phyloP scores from a whole-genome alignment of 352 stramenopile species.

The Pseudoperonospora humuli region DNA sequence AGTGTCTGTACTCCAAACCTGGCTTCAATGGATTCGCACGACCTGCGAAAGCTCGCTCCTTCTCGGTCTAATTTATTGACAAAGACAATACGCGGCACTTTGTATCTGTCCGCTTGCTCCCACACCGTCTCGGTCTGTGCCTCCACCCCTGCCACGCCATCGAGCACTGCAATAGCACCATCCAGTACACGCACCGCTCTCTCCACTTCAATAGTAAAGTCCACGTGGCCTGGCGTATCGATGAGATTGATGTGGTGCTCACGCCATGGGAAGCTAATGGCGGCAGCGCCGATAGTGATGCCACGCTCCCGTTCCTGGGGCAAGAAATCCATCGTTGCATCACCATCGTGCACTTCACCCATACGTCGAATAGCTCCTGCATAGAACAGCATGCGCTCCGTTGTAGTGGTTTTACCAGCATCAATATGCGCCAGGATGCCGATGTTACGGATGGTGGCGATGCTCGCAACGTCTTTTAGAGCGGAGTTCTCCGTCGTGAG shows the following conservation, averaged over 20 bases:
- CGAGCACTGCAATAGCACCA: slow-evolving; percentile 94
- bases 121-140: slow-evolving; percentile 83
- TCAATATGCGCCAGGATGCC: slow-evolving; percentile 99
- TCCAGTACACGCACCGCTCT: slow-evolving; percentile 95
- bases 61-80: slow-evolving; percentile 97
- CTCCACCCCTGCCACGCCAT: slow-evolving; percentile 96
- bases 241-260: slow-evolving; percentile 96
- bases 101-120: slow-evolving; percentile 71
- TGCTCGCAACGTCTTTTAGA: slow-evolving; percentile 13
- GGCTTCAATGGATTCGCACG: slow-evolving; percentile 66
- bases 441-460: slow-evolving; percentile 90
- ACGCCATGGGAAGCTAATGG: slow-evolving; percentile 93
- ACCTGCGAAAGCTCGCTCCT: slow-evolving; percentile 90
- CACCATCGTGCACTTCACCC: slow-evolving; percentile 70
- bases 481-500: slow-evolving; percentile 4
- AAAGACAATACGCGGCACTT: slow-evolving; percentile 91
- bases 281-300: slow-evolving; percentile 97
- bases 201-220: slow-evolving; percentile 99
- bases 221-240: slow-evolving; percentile 95
- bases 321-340: slow-evolving; percentile 82
- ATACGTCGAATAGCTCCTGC: slow-evolving; percentile 69
- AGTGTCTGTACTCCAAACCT: slow-evolving; percentile 55
- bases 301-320: slow-evolving; percentile 94
- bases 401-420: slow-evolving; percentile 98
- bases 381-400: slow-evolving; percentile 98